These are phyloP conservation scores for Gaeumannomyces sp. DNA, from an alignment of 2,329 filamentous ascomycete genomes.

Conservation along the genomic window DNA sequence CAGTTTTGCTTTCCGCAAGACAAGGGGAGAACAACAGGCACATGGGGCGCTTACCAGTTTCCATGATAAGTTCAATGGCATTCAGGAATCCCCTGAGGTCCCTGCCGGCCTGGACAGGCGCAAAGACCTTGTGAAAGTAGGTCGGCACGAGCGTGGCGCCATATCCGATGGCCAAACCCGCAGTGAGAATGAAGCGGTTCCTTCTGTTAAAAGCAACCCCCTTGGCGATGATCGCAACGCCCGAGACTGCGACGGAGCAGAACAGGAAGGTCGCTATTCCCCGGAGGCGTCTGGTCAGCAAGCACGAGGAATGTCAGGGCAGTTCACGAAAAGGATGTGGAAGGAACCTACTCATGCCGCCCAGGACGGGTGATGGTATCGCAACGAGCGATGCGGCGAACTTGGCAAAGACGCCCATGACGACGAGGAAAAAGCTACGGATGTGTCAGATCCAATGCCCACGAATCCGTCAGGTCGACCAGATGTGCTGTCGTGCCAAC, in stretches of 20 bases:
- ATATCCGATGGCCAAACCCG: conserved; percentile 66
- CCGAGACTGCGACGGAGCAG: conserved; percentile 67
- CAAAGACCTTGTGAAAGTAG: conserved; percentile 68
- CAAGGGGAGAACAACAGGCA: not conserved
- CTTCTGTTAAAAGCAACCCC: conserved; percentile 69
- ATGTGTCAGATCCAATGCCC: not conserved
- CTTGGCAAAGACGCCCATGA: conserved; percentile 80
- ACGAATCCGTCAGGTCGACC: not conserved
- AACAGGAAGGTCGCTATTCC: conserved; percentile 64
- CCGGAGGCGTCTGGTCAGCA: not conserved
- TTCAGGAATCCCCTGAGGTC: conserved; percentile 68
- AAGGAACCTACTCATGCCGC: conserved; percentile 45
- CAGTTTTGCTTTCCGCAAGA: not conserved
- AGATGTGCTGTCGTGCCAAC: conserved; percentile 6
- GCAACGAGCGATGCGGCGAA: conserved; percentile 74
- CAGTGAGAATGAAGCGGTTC: conserved; percentile 76
- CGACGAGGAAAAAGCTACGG: conserved; percentile 59
- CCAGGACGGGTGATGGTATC: conserved; percentile 62
- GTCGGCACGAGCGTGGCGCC: conserved; percentile 59
- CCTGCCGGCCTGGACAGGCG: conserved; percentile 61
- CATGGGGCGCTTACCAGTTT: conserved; percentile 24
- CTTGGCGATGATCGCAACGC: conserved; percentile 67
- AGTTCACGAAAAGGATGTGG: not conserved
- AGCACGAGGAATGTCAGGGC: not conserved
- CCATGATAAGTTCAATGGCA: conserved; percentile 65